phyloP scores from a whole-genome alignment of 2,329 filamentous ascomycete species.

The Fusarium lyarnte region DNA sequence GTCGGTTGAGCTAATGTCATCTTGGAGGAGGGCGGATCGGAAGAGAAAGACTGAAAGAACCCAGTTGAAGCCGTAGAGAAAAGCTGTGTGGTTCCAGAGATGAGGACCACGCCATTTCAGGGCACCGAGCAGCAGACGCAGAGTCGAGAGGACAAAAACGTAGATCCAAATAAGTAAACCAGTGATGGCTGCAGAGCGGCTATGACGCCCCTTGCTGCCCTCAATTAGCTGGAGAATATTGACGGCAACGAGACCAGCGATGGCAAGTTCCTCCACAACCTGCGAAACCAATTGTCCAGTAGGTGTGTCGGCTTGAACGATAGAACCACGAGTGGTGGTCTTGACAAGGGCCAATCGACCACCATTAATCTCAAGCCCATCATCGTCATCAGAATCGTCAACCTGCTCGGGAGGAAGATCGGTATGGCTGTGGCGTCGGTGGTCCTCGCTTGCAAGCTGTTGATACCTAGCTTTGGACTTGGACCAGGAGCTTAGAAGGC shows the following conservation, averaged over 20 bases:
- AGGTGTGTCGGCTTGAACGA: constrained; percentile 80
- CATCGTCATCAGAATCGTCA: constrained; percentile 65
- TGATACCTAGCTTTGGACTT: constrained; percentile 64
- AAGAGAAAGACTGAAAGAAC: constrained; percentile 79
- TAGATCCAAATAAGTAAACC: constrained; percentile 84
- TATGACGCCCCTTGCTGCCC: constrained; percentile 66
- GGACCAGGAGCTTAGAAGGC: constrained; percentile 60
- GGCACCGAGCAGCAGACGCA: constrained; percentile 75
- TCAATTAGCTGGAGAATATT: constrained; percentile 73
- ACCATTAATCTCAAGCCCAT: constrained; percentile 64
- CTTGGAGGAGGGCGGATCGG: constrained; percentile 85
- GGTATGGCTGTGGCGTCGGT: constrained; percentile 58
- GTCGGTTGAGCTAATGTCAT: constrained; percentile 66
- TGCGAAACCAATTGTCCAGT: constrained; percentile 76
- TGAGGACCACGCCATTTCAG: constrained; percentile 73
- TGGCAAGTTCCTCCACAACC: constrained; percentile 77
- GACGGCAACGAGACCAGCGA: constrained; percentile 75
- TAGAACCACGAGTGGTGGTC: constrained; percentile 69
- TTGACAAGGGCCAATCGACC: constrained; percentile 68
- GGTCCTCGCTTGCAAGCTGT: constrained; percentile 57
- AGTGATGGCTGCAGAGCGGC: constrained; percentile 68
- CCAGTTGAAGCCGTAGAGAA: constrained; percentile 86
- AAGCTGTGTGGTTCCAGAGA: constrained; percentile 92
- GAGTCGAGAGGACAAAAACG: constrained; percentile 74
- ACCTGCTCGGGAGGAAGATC: constrained; percentile 59